phyloP scores from a whole-genome alignment of 495 filamentous ascomycete genomes.

The Penicillium ochrochloron region DNA sequence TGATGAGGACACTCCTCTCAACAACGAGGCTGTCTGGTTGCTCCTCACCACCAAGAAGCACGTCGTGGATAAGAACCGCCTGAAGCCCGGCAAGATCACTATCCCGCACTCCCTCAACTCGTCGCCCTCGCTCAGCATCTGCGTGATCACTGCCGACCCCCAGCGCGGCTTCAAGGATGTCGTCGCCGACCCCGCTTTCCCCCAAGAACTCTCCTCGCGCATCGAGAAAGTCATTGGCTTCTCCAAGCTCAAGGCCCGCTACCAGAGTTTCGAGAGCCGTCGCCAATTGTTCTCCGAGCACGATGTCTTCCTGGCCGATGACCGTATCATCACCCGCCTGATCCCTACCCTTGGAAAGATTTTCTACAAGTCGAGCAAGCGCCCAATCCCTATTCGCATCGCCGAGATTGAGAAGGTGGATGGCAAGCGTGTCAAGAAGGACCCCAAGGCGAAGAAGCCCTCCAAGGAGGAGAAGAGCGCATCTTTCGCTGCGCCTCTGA shows the following conservation, averaged over 20 bases:
- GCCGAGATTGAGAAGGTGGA: conserved; percentile 65
- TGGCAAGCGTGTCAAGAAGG: conserved; percentile 66
- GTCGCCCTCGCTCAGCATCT: conserved; percentile 67
- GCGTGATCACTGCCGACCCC: conserved; percentile 83
- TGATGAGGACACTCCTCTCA: conserved; percentile 41
- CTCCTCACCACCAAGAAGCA: conserved; percentile 89
- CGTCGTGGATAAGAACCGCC: conserved; percentile 70
- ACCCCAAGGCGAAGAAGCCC: conserved; percentile 41
- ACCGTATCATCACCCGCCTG: conserved; percentile 77
- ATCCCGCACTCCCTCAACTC: conserved; percentile 72
- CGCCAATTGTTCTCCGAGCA: conserved; percentile 83
- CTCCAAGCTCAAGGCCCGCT: conserved; percentile 81
- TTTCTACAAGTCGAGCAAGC: conserved; percentile 84
- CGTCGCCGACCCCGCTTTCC: conserved; percentile 74
- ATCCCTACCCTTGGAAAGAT: conserved; percentile 79
- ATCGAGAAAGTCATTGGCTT: conserved; percentile 83
- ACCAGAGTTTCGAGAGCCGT: conserved; percentile 82
- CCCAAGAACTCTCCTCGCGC: conserved; percentile 67
- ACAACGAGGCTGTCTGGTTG: conserved; percentile 78
- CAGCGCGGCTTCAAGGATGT: conserved; percentile 90
- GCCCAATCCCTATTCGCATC: conserved; percentile 83
- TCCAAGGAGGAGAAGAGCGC: conserved; percentile 44
- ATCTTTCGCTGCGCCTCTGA: conserved; percentile 49
- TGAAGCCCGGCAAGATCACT: conserved; percentile 76
- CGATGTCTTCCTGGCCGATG: conserved; percentile 87